A percentile compares a stretch with the other conserved stretches of the same genome.
Evolutionary conservation across 108 stramenopile genomes (phyloP).

Genomic region (Phaeodactylum tricornutum): DNA sequence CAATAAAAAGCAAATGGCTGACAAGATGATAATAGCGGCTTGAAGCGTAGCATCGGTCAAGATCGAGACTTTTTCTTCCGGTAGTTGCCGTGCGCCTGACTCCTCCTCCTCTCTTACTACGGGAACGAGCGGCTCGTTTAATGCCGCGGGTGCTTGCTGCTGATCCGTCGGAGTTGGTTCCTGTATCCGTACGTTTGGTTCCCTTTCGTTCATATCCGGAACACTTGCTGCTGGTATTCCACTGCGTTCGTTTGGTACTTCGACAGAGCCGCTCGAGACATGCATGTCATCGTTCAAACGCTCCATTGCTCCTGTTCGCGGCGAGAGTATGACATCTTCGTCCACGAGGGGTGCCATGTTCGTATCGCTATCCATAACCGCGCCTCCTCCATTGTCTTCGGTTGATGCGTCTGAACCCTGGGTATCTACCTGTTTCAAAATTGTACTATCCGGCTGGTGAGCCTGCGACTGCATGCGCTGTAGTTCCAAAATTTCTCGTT

Average conservation of each 20-base stretch:
- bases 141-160: neutral
- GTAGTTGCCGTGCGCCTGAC: too few relatives aligned
- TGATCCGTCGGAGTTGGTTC: too few relatives aligned
- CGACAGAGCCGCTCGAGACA: too few relatives aligned
- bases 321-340: too few relatives aligned
- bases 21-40: slow-evolving; percentile 24
- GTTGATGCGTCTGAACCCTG: neutral
- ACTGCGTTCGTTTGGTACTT: too few relatives aligned
- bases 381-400: slow-evolving; percentile 3
- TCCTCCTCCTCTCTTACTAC: too few relatives aligned
- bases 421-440: slow-evolving; percentile 4
- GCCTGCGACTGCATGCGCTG: slow-evolving; percentile 44
- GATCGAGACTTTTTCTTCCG: slow-evolving; percentile 8
- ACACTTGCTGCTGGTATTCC: too few relatives aligned
- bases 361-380: neutral
- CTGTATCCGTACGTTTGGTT: too few relatives aligned
- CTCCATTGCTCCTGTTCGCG: slow-evolving; percentile 2
- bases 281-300: too few relatives aligned
- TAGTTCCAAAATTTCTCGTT: slow-evolving; percentile 72
- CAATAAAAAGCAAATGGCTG: slow-evolving; percentile 28
- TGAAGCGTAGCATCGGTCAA: slow-evolving; percentile 33
- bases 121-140: neutral
- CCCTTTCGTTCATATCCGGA: neutral
- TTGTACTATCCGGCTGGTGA: too few relatives aligned
- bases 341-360: neutral